These are phyloP conservation scores for Pichia pseudocactophila DNA, from an alignment of 805 yeast genomes.

Conservation along the genomic window DNA sequence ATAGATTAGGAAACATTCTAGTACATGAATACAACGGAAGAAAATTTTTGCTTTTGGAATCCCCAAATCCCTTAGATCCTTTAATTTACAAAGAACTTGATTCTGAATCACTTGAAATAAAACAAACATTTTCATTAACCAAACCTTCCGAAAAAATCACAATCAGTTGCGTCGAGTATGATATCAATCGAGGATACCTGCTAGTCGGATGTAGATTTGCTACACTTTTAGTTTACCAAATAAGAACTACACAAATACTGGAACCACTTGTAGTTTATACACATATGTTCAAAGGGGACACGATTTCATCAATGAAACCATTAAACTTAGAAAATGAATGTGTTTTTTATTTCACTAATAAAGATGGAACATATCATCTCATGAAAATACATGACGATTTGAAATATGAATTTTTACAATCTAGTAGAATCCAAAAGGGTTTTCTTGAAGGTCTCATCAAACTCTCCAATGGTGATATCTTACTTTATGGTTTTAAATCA, in stretches of 20 bases:
- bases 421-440: conserved; percentile 64
- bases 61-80: conserved; percentile 58
- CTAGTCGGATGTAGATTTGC: conserved; percentile 69
- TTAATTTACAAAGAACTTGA: conserved; percentile 36
- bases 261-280: conserved; percentile 30
- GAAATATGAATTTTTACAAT: conserved; percentile 15
- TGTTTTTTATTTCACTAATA: conserved; percentile 39
- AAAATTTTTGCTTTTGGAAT: conserved; percentile 42
- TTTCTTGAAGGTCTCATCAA: conserved; percentile 68
- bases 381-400: conserved; percentile 19
- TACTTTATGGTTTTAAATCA: conserved; percentile 77
- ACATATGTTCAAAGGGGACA: conserved; percentile 56
- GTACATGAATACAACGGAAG: conserved; percentile 21
- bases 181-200: conserved; percentile 31
- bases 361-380: conserved; percentile 58
- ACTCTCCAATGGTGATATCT: conserved; percentile 32
- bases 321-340: conserved; percentile 21
- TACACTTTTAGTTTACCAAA: conserved; percentile 47
- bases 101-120: conserved; percentile 20
- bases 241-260: conserved; percentile 19
- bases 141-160: conserved; percentile 36
- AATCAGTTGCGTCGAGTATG: conserved; percentile 47
- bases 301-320: conserved; percentile 47
- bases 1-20: conserved; percentile 42
- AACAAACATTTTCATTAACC: conserved; percentile 6